phyloP scores from a whole-genome alignment of 176 grass and related monocot genomes.

The Bolboschoenus planiculmis region DNA sequence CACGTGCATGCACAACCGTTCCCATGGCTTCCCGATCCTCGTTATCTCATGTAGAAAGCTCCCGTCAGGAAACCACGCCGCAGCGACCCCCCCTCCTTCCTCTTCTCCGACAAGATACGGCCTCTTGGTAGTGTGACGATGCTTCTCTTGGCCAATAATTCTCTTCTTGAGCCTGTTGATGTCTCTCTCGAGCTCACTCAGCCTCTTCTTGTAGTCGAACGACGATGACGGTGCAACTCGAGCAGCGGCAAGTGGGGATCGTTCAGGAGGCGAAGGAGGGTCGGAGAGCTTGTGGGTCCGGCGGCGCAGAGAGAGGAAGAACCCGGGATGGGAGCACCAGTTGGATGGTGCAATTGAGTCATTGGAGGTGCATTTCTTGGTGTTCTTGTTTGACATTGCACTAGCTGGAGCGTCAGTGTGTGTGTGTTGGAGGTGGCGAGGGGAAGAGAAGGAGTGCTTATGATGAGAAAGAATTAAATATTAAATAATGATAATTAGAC shows the following conservation, averaged over 20 bases:
- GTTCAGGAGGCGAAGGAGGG: background rate
- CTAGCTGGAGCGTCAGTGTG: background rate
- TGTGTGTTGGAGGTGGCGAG: background rate
- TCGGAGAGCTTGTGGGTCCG: background rate
- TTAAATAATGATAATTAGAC: no score
- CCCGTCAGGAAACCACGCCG: slow-evolving; percentile 30
- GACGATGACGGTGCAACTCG: background rate
- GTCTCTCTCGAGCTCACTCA: slow-evolving; percentile 40
- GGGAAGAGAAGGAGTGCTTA: background rate
- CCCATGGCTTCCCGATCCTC: slow-evolving; percentile 34
- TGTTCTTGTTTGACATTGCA: slow-evolving; percentile 3
- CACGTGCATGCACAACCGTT: slow-evolving; percentile 45
- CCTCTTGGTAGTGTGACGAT: slow-evolving; percentile 1
- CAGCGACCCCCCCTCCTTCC: background rate
- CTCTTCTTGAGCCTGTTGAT: slow-evolving; percentile 20
- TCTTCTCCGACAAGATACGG: background rate
- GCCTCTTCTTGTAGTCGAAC: slow-evolving; percentile 20
- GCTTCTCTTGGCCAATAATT: background rate
- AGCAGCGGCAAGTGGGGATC: background rate
- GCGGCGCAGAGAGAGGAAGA: slow-evolving; percentile 25
- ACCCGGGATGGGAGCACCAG: slow-evolving; percentile 35
- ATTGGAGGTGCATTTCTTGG: slow-evolving; percentile 13
- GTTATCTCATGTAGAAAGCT: slow-evolving; percentile 47
- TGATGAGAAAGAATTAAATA: no score
- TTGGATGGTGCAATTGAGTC: slow-evolving; percentile 10